Percentiles rank a stretch among this genome's conserved stretches.
Conservation (phyloP, 345 rosid genomes). For the Citrus glauca region DNA sequence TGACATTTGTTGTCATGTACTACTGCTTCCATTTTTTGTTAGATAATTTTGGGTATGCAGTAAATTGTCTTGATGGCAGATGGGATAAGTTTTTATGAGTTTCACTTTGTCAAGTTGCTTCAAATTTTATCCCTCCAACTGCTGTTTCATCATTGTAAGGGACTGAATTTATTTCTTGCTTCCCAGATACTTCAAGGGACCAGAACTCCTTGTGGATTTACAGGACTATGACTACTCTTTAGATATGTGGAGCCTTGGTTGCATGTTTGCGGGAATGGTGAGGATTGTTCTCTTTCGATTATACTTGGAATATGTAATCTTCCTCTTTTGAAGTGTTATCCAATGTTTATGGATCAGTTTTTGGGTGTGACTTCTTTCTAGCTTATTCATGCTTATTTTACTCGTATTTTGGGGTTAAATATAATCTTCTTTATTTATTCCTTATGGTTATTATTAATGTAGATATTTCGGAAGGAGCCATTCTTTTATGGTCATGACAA, state of each 20-base stretch:
- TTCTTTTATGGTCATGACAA: constrained; percentile 98
- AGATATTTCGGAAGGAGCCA: constrained; percentile 96
- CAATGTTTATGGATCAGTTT: background rate
- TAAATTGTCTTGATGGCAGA: background rate
- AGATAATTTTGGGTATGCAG: background rate
- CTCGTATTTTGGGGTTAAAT: background rate
- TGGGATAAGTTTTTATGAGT: background rate
- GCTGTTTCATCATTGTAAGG: constrained; percentile 4
- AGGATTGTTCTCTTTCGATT: constrained; percentile 16
- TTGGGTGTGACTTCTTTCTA: background rate
- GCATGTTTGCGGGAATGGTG: constrained; percentile 99
- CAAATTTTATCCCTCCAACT: background rate
- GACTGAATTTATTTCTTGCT: constrained; percentile 14
- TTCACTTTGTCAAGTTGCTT: background rate
- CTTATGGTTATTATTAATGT: background rate
- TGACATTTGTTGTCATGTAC: background rate
- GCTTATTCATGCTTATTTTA: background rate
- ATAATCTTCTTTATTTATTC: constrained; percentile 13
- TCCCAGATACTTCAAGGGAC: constrained; percentile 87
- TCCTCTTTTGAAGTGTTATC: background rate
- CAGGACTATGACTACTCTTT: constrained; percentile 97
- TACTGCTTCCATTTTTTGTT: background rate
- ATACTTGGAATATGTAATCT: background rate
- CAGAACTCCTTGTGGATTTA: constrained; percentile 90
- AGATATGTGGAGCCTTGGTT: constrained; percentile 99